These are phyloP conservation scores for Alternaria panax DNA, from an alignment of 2,329 filamentous ascomycete genomes.

Conservation along the genomic window DNA sequence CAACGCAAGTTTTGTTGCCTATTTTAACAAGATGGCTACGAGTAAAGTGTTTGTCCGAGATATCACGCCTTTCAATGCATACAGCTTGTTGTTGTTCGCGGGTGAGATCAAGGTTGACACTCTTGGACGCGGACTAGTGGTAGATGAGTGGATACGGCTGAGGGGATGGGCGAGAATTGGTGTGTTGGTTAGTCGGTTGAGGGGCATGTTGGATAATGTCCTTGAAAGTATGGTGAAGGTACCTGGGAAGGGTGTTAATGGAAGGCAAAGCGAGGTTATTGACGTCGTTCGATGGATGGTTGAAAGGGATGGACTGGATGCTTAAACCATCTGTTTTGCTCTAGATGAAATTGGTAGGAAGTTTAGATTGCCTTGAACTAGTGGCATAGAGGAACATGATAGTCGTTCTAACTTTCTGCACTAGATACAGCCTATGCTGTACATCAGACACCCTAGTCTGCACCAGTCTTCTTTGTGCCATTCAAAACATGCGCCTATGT, in stretches of 20 bases:
- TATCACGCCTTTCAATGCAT: slow-evolving; percentile 91
- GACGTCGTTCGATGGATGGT: slow-evolving; percentile 80
- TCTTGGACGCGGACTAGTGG: slow-evolving; percentile 81
- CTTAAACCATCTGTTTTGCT: slow-evolving; percentile 2
- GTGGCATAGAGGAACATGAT: not conserved
- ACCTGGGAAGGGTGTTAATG: slow-evolving; percentile 65
- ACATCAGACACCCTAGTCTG: slow-evolving; percentile 1
- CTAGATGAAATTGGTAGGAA: not conserved
- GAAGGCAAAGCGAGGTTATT: slow-evolving; percentile 68
- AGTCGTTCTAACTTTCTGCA: not conserved
- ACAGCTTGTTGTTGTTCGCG: slow-evolving; percentile 85
- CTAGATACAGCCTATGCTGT: not conserved
- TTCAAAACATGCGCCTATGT: slow-evolving; percentile 19
- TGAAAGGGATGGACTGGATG: slow-evolving; percentile 86
- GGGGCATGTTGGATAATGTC: slow-evolving; percentile 85
- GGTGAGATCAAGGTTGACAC: slow-evolving; percentile 88
- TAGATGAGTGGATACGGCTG: slow-evolving; percentile 88
- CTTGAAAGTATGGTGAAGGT: slow-evolving; percentile 83
- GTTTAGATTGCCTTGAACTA: no score
- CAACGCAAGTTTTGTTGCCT: slow-evolving; percentile 81
- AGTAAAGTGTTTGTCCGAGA: slow-evolving; percentile 92
- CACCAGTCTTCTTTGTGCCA: slow-evolving; percentile 14
- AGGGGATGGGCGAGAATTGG: slow-evolving; percentile 95
- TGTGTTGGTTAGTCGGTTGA: slow-evolving; percentile 81
- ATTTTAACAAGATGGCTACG: slow-evolving; percentile 91